Base-by-base conservation (phyloP, 208 protist genomes). In the Phytomonas francai region DNA sequence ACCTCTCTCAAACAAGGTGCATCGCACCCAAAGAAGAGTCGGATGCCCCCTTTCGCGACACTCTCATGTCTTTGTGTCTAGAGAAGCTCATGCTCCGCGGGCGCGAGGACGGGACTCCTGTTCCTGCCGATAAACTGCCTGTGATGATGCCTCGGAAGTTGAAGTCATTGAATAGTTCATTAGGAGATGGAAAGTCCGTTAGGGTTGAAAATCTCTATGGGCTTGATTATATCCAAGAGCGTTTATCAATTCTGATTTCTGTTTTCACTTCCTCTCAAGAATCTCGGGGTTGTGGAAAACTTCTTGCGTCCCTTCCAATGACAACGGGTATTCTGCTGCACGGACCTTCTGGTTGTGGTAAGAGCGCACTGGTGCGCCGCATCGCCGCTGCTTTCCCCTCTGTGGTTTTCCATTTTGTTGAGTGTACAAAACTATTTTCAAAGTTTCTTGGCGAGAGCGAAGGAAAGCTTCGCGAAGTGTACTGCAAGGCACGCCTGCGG, bases 371-470 rank as follows among this genome's bases (percentile, higher is more conserved):
- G 22, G 72, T 76, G 9, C 83, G 74, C 9, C 66, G 78, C 34
- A 65, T 89, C 28, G 69, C 70, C 7, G 7, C 30, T 14, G 60
- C 65, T 25, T 85, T 88, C 54, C 79, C 84, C 25, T 65, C 67
- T 12, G 69, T 81, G 2, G 58, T 70, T 0, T 92, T 88, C 67
- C 85, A 81, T 42, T 80, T 90, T 63, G 85, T 93, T 27, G 70
- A 79, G 49, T 93, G 87, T 76, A 85, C 88, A 16, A 63, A 69
- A 22, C 79, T 97, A 22, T 97, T 95, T 70, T 88, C 85, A 1
- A 93, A 91, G 80, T 97, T 87, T 63, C 78, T 97, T 19, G 92
- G 92, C 22, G 88, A 97, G 74, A 97, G 89, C 63, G 92, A 97
- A 72, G 74, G 88, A 77, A 67, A 81, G 31, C 71, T 97, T 71